Percentiles rank a stretch among this genome's conserved stretches.
phyloP scores from a whole-genome alignment of 2,329 filamentous ascomycete species.

The Chaetoscypha palmicola region DNA sequence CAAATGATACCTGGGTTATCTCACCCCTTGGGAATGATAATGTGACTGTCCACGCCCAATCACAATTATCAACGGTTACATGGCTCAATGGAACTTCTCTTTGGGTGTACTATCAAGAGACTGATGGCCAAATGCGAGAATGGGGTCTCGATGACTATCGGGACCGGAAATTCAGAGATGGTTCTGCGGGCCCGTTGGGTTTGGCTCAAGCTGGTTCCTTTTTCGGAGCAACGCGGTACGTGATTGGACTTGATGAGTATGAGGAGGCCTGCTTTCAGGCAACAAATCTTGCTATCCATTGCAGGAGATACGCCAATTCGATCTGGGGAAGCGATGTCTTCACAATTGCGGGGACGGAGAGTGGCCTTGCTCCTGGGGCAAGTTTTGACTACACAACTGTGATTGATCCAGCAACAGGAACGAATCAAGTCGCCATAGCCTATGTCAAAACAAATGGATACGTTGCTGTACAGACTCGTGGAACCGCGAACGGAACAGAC shows the following conservation, averaged over 20 bases:
- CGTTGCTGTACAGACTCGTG: conserved; percentile 7
- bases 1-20: conserved; percentile 10
- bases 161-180: conserved; percentile 7
- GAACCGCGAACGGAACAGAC: conserved; percentile 3
- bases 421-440: conserved; percentile 3
- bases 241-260: not conserved
- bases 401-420: conserved; percentile 1
- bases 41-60: conserved; percentile 2
- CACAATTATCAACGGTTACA: conserved; percentile 11
- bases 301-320: conserved; percentile 4
- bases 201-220: conserved; percentile 2
- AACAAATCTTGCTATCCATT: conserved; percentile 6
- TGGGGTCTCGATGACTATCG: conserved; percentile 15
- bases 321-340: conserved; percentile 10
- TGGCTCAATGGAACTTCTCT: conserved; percentile 11
- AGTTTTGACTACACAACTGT: conserved; percentile 3
- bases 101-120: conserved; percentile 14
- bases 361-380: conserved; percentile 2
- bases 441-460: conserved; percentile 8
- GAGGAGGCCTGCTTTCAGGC: conserved; percentile 10
- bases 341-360: conserved; percentile 10
- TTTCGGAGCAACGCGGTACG: conserved; percentile 7
- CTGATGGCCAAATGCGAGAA: conserved; percentile 8
- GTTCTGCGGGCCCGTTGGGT: conserved; percentile 4
- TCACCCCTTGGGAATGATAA: conserved; percentile 7